Percentiles rank a stretch among this genome's conserved stretches.
Conservation (phyloP, 768 basidiomycete genomes). For the Boletus rubescentipes region DNA sequence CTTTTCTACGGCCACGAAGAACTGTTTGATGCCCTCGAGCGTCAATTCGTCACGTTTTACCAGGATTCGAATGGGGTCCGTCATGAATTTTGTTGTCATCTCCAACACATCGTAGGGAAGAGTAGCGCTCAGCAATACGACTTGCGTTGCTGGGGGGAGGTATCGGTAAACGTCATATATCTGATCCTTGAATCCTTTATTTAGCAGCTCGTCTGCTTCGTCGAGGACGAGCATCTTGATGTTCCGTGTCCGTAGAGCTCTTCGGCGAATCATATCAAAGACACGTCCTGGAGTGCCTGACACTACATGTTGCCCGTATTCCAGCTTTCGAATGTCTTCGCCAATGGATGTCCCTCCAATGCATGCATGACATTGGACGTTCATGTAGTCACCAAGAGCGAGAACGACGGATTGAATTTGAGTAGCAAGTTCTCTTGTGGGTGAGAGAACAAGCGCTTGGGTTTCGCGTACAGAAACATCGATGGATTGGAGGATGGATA, state of each 20-base stretch:
- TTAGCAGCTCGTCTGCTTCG: slow-evolving; percentile 94
- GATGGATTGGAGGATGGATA: slow-evolving; percentile 97
- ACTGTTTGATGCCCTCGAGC: slow-evolving; percentile 93
- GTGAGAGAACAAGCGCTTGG: slow-evolving; percentile 94
- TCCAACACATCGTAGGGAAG: slow-evolving; percentile 96
- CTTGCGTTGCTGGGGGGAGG: slow-evolving; percentile 95
- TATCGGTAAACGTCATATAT: slow-evolving; percentile 99
- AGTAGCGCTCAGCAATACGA: slow-evolving; percentile 94
- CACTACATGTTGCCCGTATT: slow-evolving; percentile 96
- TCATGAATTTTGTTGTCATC: slow-evolving; percentile 99
- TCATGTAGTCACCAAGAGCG: slow-evolving; percentile 98
- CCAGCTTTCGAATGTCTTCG: slow-evolving; percentile 95
- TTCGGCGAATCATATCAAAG: slow-evolving; percentile 97
- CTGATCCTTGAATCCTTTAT: slow-evolving; percentile 99
- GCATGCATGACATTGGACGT: slow-evolving; percentile 97
- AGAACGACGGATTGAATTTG: slow-evolving; percentile 98
- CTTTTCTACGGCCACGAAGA: slow-evolving; percentile 98
- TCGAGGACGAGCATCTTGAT: slow-evolving; percentile 98
- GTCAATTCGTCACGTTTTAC: slow-evolving; percentile 99
- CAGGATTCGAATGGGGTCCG: slow-evolving; percentile 95
- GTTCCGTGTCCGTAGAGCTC: slow-evolving; percentile 89
- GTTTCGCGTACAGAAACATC: slow-evolving; percentile 93
- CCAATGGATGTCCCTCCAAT: slow-evolving; percentile 97
- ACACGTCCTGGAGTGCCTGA: slow-evolving; percentile 98
- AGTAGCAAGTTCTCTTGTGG: slow-evolving; percentile 98